Evolutionary conservation across 768 basidiomycete genomes (phyloP).

Genomic region (Mycena latifolia): DNA sequence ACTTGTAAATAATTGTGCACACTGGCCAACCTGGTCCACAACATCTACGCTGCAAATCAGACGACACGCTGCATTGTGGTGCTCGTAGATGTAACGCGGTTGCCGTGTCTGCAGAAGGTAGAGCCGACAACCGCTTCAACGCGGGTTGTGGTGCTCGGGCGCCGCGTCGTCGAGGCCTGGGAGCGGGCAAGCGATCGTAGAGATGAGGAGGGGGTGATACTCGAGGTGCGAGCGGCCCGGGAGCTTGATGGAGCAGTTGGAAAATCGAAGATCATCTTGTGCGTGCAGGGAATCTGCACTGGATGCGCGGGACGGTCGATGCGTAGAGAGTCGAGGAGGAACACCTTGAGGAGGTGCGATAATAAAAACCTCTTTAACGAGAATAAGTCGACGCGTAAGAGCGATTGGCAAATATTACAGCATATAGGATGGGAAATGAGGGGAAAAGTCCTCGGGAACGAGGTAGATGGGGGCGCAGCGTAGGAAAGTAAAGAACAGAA

Average conservation of each 20-base stretch:
- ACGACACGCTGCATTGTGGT: no score
- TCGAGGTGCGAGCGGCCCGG: slow-evolving; percentile 3
- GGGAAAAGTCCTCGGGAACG: background rate
- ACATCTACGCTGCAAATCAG: no score
- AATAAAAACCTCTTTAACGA: background rate
- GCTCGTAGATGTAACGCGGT: background rate
- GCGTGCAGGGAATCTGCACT: slow-evolving; percentile 6
- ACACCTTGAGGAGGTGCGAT: slow-evolving; percentile 7
- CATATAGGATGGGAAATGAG: slow-evolving; percentile 12
- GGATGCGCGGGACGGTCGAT: slow-evolving; percentile 5
- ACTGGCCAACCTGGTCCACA: no score
- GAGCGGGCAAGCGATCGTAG: slow-evolving; percentile 6
- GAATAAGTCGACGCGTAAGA: slow-evolving; percentile 2
- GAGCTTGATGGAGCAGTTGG: slow-evolving; percentile 3
- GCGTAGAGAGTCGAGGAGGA: slow-evolving; percentile 1
- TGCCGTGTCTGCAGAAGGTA: slow-evolving; percentile 5
- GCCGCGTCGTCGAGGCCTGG: slow-evolving; percentile 8
- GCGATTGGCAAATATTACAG: slow-evolving; percentile 6
- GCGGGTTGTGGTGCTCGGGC: background rate
- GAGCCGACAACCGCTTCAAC: slow-evolving; percentile 7
- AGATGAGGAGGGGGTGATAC: slow-evolving; percentile 6
- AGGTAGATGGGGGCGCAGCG: slow-evolving; percentile 8
- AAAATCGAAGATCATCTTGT: slow-evolving; percentile 2
- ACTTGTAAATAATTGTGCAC: no score
- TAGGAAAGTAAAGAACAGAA: slow-evolving; percentile 12